Evolutionary conservation across 1,284 basidiomycete species (phyloP), one percentile per base, ranked within the genome.

Genomic region (Apiotrichum akiyoshidainum): DNA sequence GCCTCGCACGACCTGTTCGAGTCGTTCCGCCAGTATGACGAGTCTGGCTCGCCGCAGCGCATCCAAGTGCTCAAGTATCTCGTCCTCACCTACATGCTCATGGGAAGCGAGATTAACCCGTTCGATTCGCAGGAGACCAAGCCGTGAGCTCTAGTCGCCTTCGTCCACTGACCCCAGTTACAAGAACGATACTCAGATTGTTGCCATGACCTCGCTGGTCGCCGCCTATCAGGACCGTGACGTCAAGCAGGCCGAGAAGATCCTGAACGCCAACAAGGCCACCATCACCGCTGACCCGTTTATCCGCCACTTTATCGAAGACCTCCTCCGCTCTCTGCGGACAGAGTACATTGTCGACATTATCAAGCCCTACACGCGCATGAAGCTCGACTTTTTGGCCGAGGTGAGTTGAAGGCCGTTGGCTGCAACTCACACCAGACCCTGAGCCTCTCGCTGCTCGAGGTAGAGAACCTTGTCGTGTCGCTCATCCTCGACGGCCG

Each of bases 41-140:
- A 99, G 77, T 92, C 94, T 5, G 96, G 96, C 4, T 94, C 92
- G 12, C 87, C 92, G 1, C 94, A 98, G 73, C 85, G 96, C 40
- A 97, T 98, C 54, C 92, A 97, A 79, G 95, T 99, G 6, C 84
- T 99, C 64, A 99, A 99, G 78, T 99, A 99, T 72, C 85, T 99
- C 13, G 96, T 99, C 4, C 83, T 99, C 37, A 92, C 94, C 5
- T 94, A 98, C 79, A 98, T 99, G 94, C 82, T 99, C 60, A 98
- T 92, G 68, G 95, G 94, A 47, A 95, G 90, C 71, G 92, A 95
- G 71, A 96, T 99, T 79, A 97, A 99, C 75, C 96, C 96, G 0
- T 99, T 99, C 74, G 96, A 99, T 79, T 95, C 91, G 70, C 95
- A 99, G 78, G 96, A 99, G 80, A 99, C 95, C 9, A 99, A 99